phyloP scores from a whole-genome alignment of 495 filamentous ascomycete genomes.

The Apodospora peruviana region DNA sequence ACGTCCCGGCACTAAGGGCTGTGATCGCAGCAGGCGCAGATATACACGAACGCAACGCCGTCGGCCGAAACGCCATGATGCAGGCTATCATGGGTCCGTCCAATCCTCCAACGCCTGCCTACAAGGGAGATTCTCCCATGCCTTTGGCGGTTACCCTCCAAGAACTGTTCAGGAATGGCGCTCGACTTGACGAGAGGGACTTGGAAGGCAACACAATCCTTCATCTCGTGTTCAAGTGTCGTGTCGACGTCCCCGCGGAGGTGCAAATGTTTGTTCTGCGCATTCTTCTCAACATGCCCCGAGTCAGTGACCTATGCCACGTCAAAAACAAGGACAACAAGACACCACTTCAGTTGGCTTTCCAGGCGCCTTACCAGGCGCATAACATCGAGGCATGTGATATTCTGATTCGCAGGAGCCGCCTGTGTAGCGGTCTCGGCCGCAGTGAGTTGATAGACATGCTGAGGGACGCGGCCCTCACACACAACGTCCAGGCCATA shows the following conservation, averaged over 20 bases:
- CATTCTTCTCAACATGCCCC: conserved; percentile 15
- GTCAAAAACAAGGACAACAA: conserved; percentile 6
- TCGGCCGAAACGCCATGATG: conserved; percentile 13
- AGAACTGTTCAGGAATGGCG: conserved; percentile 14
- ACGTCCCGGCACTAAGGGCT: conserved; percentile 14
- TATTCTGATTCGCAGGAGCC: conserved; percentile 19
- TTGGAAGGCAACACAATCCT: conserved; percentile 17
- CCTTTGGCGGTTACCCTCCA: conserved; percentile 10
- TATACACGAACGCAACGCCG: conserved; percentile 11
- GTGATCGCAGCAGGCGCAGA: conserved; percentile 16
- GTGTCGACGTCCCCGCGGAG: background rate
- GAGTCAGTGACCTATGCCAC: conserved; percentile 3
- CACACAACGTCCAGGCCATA: background rate
- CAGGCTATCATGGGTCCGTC: conserved; percentile 16
- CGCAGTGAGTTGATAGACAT: conserved; percentile 5
- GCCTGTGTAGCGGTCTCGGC: background rate
- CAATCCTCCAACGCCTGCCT: conserved; percentile 1
- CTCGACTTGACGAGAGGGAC: conserved; percentile 13
- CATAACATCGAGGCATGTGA: conserved; percentile 17
- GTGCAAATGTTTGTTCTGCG: conserved; percentile 14
- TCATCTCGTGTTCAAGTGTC: conserved; percentile 19
- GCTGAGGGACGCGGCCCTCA: conserved; percentile 5
- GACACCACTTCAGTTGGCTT: conserved; percentile 12
- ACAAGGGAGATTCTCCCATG: conserved; percentile 1
- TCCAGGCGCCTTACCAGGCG: conserved; percentile 1